Evolutionary conservation across 176 grass and related monocot species (phyloP).

Genomic region (Oryza punctata): DNA sequence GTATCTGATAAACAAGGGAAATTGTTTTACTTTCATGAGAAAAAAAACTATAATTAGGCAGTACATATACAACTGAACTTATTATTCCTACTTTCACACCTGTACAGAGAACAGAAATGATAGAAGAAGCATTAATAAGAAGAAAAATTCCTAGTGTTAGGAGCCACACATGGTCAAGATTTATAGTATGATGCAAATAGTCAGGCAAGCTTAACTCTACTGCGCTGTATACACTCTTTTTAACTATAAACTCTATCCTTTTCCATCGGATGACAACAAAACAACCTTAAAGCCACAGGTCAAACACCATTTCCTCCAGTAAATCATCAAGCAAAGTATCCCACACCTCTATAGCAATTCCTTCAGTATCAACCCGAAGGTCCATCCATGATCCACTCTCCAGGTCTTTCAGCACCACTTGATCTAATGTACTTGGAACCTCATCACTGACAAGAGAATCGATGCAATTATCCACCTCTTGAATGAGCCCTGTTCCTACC

Average conservation of each 20-base stretch:
- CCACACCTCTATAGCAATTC: constrained; percentile 49
- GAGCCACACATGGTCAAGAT: constrained; percentile 19
- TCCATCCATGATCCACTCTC: constrained; percentile 63
- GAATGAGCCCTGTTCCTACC: constrained; percentile 44
- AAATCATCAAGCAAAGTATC: constrained; percentile 74
- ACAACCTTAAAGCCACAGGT: constrained; percentile 60
- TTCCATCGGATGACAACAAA: constrained; percentile 33
- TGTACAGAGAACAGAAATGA: constrained; percentile 24
- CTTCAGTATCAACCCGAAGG: constrained; percentile 45
- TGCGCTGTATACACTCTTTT: background rate
- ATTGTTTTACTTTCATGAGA: background rate
- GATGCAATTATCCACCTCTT: constrained; percentile 61
- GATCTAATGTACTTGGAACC: constrained; percentile 50
- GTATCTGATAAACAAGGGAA: constrained; percentile 15
- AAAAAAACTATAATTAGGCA: background rate
- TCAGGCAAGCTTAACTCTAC: constrained; percentile 21
- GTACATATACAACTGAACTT: constrained; percentile 26
- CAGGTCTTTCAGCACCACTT: constrained; percentile 67
- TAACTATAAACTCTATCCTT: constrained; percentile 33
- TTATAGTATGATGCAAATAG: constrained; percentile 18
- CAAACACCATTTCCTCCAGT: constrained; percentile 71
- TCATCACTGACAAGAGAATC: constrained; percentile 49
- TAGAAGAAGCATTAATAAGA: constrained; percentile 9
- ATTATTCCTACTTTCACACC: constrained; percentile 11
- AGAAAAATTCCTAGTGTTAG: constrained; percentile 28